These are phyloP conservation scores for Sclerotinia glacialis DNA, from an alignment of 2,329 filamentous ascomycete genomes.

Conservation along the genomic window DNA sequence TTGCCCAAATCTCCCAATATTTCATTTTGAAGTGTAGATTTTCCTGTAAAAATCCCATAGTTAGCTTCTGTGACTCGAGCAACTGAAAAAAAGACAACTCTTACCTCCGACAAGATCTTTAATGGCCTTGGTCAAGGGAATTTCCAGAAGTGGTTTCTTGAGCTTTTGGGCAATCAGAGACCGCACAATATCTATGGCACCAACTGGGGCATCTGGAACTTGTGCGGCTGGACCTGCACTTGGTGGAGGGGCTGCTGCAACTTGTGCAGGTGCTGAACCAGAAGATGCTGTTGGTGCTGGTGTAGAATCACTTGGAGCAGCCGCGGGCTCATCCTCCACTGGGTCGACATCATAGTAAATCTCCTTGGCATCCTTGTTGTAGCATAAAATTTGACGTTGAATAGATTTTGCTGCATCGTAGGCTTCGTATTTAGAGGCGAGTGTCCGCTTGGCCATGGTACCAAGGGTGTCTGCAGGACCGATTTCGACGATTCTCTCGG, in stretches of 20 bases:
- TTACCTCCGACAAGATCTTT: conserved; percentile 96
- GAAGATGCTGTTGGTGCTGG: conserved; percentile 44
- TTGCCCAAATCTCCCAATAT: conserved; percentile 97
- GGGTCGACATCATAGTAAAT: conserved; percentile 99
- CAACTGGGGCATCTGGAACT: conserved; percentile 81
- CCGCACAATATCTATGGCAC: conserved; percentile 85
- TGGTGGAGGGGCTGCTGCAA: conserved; percentile 57
- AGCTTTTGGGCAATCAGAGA: conserved; percentile 93
- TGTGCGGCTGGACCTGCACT: conserved; percentile 82
- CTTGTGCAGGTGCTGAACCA: conserved; percentile 51
- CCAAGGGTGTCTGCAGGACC: conserved; percentile 95
- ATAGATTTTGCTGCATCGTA: conserved; percentile 97
- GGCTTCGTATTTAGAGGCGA: conserved; percentile 96
- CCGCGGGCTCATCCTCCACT: conserved; percentile 79
- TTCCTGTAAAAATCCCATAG: conserved; percentile 57
- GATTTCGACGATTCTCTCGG: conserved; percentile 96
- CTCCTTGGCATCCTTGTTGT: conserved; percentile 98
- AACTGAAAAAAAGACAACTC: conserved; percentile 37
- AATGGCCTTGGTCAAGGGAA: conserved; percentile 93
- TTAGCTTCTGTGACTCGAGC: conserved; percentile 22
- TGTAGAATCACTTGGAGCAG: conserved; percentile 44
- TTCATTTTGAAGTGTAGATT: conserved; percentile 98
- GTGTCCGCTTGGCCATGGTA: conserved; percentile 93
- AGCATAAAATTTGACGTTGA: conserved; percentile 96
- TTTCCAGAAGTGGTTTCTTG: conserved; percentile 86